These are phyloP conservation scores for Cryptosporidium ryanae DNA, from an alignment of 169 alveolate species.

Conservation along the genomic window DNA sequence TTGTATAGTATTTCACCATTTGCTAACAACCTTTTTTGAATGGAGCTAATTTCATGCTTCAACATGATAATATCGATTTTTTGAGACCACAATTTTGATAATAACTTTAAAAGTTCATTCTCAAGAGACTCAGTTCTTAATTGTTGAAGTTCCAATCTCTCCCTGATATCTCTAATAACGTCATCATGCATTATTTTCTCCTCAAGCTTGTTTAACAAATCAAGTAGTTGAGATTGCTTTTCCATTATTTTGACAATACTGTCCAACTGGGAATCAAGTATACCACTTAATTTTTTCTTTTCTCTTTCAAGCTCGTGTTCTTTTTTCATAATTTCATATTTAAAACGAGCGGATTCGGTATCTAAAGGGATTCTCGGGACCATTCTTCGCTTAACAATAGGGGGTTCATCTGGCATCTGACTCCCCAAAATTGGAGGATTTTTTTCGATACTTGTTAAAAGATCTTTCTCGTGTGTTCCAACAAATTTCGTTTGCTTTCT, in stretches of 20 bases:
- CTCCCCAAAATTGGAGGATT: constrained; percentile 47
- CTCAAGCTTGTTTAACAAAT: too few species aligned
- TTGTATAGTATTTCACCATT: too few species aligned
- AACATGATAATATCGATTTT: too few species aligned
- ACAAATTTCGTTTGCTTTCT: background rate
- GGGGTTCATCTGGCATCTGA: constrained; percentile 8
- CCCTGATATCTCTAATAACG: too few species aligned
- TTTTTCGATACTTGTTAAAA: constrained; percentile 2
- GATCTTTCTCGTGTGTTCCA: background rate
- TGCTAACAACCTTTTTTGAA: too few species aligned
- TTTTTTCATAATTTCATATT: background rate
- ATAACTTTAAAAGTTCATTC: too few species aligned
- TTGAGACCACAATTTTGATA: too few species aligned
- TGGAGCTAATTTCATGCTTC: too few species aligned
- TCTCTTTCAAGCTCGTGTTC: background rate
- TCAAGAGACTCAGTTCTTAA: too few species aligned
- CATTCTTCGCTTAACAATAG: constrained; percentile 1
- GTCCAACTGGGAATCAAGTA: background rate
- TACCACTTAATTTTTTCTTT: background rate
- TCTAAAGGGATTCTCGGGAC: background rate
- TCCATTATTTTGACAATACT: background rate
- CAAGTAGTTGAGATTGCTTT: too few species aligned
- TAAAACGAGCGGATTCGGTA: background rate
- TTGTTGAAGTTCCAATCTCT: too few species aligned
- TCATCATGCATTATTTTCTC: too few species aligned